Conservation (phyloP, 306 rosid species). For the Cucumis cinereus region DNA sequence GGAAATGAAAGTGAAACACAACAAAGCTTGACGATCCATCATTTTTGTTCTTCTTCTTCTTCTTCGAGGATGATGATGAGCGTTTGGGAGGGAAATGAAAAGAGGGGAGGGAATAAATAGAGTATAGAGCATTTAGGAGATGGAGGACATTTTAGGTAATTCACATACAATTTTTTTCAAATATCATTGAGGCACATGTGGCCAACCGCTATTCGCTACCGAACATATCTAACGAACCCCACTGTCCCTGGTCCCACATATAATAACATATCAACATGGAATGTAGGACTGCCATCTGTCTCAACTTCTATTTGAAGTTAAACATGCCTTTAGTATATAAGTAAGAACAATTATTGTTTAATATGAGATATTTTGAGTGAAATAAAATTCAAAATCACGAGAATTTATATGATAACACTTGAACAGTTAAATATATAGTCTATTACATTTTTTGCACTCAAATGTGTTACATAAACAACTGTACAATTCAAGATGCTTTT, state of each 20-base stretch:
- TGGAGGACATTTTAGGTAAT: not conserved
- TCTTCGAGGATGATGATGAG: not conserved
- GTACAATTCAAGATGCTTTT: too few relatives aligned
- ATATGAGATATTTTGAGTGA: too few relatives aligned
- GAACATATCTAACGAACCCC: not conserved
- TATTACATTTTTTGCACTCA: too few relatives aligned
- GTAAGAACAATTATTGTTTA: too few relatives aligned
- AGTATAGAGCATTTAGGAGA: not conserved
- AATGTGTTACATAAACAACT: too few relatives aligned
- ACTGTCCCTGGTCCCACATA: not conserved
- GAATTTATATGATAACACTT: too few relatives aligned
- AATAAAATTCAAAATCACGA: too few relatives aligned
- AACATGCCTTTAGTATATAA: too few relatives aligned
- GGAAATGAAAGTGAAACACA: slow-evolving; percentile 35
- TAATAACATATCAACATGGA: not conserved
- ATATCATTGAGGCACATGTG: not conserved
- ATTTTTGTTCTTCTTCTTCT: not conserved
- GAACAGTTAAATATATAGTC: too few relatives aligned
- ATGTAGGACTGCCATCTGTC: not conserved
- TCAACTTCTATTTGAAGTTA: too few relatives aligned
- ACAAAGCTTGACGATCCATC: slow-evolving; percentile 18
- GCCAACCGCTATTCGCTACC: slow-evolving; percentile 11
- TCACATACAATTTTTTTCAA: not conserved
- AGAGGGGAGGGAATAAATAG: slow-evolving; percentile 18
- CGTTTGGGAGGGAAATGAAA: not conserved